Evolutionary conservation across 805 yeast genomes (phyloP).

Genomic region (Myxozyma nipponensis): DNA sequence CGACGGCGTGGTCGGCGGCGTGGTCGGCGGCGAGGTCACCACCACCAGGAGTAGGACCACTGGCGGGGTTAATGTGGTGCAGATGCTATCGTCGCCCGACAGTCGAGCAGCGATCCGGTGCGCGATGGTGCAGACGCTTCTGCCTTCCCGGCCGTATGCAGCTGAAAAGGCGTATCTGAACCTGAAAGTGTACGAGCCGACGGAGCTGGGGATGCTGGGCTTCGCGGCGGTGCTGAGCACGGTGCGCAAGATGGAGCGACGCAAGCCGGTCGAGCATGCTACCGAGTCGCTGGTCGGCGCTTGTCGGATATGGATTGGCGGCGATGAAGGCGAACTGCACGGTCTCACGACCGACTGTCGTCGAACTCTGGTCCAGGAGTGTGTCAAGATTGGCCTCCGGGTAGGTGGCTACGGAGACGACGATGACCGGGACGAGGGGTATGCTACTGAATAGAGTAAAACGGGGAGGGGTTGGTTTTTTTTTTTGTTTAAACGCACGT

Average conservation of each 20-base stretch:
- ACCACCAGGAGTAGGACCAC: neutral
- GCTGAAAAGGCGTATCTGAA: constrained; percentile 24
- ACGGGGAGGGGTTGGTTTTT: neutral
- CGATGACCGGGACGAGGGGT: constrained; percentile 29
- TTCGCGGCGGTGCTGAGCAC: constrained; percentile 33
- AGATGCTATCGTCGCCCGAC: constrained; percentile 29
- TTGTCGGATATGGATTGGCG: constrained; percentile 38
- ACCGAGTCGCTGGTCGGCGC: constrained; percentile 18
- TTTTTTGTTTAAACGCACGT: neutral
- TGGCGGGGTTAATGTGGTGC: constrained; percentile 3
- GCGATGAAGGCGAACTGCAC: constrained; percentile 33
- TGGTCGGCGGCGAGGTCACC: neutral
- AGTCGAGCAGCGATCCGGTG: constrained; percentile 32
- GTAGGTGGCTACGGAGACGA: constrained; percentile 33
- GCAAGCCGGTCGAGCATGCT: constrained; percentile 18
- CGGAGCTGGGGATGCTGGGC: constrained; percentile 35
- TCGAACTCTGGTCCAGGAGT: constrained; percentile 34
- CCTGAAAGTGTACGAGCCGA: constrained; percentile 16
- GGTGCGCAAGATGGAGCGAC: constrained; percentile 23
- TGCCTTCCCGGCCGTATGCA: constrained; percentile 22
- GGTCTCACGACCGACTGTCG: constrained; percentile 33
- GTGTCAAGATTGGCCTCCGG: constrained; percentile 33
- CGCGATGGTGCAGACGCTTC: constrained; percentile 28
- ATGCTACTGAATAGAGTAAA: constrained; percentile 19
- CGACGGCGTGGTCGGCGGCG: no score